Conservation (phyloP, 495 filamentous ascomycete species). For the Podospora appendiculata region DNA sequence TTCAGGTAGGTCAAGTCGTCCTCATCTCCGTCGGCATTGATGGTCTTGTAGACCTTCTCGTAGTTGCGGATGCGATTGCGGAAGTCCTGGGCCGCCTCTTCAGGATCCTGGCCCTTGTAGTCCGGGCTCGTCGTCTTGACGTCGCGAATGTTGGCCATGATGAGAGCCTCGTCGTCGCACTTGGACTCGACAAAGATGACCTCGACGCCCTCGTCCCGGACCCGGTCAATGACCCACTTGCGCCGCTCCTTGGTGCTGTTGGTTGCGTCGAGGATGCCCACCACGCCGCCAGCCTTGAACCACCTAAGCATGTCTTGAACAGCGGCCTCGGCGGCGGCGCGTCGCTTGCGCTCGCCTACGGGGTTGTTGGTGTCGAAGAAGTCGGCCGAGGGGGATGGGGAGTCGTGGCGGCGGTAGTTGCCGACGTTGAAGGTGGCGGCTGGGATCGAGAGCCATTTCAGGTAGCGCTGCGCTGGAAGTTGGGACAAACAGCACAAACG, state of each 20-base stretch:
- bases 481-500: background rate
- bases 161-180: constrained; percentile 88
- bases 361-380: constrained; percentile 88
- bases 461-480: constrained; percentile 76
- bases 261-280: constrained; percentile 91
- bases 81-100: constrained; percentile 83
- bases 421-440: constrained; percentile 96
- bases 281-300: constrained; percentile 71
- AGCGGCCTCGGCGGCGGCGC: constrained; percentile 81
- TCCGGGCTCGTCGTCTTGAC: constrained; percentile 96
- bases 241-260: constrained; percentile 88
- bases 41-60: constrained; percentile 89
- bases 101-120: constrained; percentile 89
- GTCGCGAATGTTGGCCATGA: constrained; percentile 95
- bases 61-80: constrained; percentile 92
- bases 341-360: constrained; percentile 83
- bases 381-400: constrained; percentile 76
- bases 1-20: constrained; percentile 85
- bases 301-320: constrained; percentile 86
- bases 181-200: constrained; percentile 92
- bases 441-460: constrained; percentile 89
- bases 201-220: constrained; percentile 66
- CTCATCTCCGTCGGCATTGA: constrained; percentile 71
- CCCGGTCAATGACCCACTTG: constrained; percentile 79
- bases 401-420: constrained; percentile 79